These are phyloP conservation scores for Psophocarpus tetragonolobus DNA, from an alignment of 306 rosid species.

Conservation along the genomic window DNA sequence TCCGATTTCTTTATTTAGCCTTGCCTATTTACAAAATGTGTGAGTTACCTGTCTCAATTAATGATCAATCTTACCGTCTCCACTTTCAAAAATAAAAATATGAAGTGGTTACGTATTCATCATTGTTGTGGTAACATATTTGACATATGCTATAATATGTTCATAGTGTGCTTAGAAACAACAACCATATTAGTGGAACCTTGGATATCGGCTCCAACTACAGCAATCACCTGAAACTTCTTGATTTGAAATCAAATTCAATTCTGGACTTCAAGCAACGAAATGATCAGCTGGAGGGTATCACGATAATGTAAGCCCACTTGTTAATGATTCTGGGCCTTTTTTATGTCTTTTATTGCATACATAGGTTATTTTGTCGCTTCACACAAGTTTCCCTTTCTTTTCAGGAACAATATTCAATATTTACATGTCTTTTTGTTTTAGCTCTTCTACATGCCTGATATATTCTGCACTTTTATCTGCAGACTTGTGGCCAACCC, in stretches of 20 bases:
- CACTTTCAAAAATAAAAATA: background rate
- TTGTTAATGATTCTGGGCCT: background rate
- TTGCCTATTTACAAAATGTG: conserved; percentile 43
- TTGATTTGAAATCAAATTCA: conserved; percentile 22
- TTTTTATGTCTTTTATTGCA: background rate
- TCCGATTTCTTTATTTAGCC: conserved; percentile 43
- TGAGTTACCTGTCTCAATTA: conserved; percentile 39
- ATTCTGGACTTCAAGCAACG: background rate
- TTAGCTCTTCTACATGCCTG: background rate
- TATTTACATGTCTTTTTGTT: background rate
- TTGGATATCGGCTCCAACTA: conserved; percentile 30
- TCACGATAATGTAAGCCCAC: conserved; percentile 28
- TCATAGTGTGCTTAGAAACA: conserved; percentile 16
- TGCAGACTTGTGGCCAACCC: conserved; percentile 54
- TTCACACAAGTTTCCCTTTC: background rate
- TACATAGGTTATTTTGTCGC: background rate
- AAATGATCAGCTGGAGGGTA: background rate
- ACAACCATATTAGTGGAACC: conserved; percentile 11
- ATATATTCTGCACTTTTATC: background rate
- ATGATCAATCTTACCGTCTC: background rate
- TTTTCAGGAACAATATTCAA: background rate
- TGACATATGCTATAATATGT: background rate
- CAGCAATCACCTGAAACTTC: background rate
- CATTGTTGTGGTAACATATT: background rate
- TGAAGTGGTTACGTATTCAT: background rate